These are phyloP conservation scores for Cercospora sp. DNA, from an alignment of 2,329 filamentous ascomycete genomes.

Conservation along the genomic window DNA sequence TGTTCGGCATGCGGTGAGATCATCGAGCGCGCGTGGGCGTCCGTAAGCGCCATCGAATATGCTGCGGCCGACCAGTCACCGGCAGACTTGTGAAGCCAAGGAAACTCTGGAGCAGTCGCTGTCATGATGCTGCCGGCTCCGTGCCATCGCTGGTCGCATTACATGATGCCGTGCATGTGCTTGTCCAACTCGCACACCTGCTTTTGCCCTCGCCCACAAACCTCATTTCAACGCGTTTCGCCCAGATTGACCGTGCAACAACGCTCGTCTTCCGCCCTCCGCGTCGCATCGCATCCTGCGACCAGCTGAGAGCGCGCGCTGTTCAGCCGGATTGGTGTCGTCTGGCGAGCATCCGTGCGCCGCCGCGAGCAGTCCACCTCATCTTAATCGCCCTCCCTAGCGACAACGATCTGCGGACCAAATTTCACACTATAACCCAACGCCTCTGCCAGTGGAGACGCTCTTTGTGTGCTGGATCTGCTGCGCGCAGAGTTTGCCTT, in stretches of 20 bases:
- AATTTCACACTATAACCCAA: background rate
- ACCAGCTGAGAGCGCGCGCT: background rate
- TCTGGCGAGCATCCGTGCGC: background rate
- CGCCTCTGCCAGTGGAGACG: constrained; percentile 1
- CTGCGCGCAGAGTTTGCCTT: background rate
- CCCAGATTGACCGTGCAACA: background rate
- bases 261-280: background rate
- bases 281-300: background rate
- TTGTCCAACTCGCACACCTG: background rate
- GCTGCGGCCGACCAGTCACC: background rate
- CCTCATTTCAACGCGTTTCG: constrained; percentile 3
- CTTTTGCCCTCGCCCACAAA: background rate
- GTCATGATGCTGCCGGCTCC: background rate
- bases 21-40: constrained; percentile 2
- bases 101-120: background rate
- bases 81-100: background rate
- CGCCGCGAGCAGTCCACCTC: background rate
- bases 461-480: background rate
- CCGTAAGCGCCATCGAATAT: background rate
- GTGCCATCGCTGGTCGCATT: background rate
- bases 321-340: background rate
- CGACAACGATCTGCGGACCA: constrained; percentile 1
- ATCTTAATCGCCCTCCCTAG: constrained; percentile 6
- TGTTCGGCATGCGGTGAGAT: background rate
- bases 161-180: constrained; percentile 11